phyloP scores from a whole-genome alignment of 1,139 yeast species.

The Saccharomyces hybrid region DNA sequence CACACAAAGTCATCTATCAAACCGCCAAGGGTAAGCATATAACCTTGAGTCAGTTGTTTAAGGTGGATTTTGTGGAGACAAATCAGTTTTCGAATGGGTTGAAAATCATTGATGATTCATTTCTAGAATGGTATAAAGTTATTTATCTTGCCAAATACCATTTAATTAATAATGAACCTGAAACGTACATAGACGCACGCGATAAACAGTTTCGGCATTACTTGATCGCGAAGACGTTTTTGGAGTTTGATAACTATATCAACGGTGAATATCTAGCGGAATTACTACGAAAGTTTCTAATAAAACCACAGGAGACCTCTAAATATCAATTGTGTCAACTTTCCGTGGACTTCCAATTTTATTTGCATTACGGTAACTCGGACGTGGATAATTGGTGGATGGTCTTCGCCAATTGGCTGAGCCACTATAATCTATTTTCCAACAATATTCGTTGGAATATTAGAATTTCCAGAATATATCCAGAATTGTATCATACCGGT shows the following conservation, averaged over 20 bases:
- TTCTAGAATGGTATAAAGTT: constrained; percentile 19
- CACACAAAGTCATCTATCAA: constrained; percentile 1
- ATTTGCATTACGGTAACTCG: neutral
- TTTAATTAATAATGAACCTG: constrained; percentile 7
- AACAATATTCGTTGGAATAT: constrained; percentile 19
- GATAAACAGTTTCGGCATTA: constrained; percentile 9
- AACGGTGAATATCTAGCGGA: constrained; percentile 29
- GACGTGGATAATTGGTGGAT: constrained; percentile 13
- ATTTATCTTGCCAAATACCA: constrained; percentile 15
- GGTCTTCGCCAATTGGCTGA: constrained; percentile 14
- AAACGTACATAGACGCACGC: constrained; percentile 3
- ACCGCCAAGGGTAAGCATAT: neutral
- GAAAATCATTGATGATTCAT: constrained; percentile 11
- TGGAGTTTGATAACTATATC: constrained; percentile 24
- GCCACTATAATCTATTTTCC: constrained; percentile 15
- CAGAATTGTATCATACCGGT: constrained; percentile 9
- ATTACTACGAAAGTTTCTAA: constrained; percentile 20
- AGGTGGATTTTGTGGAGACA: neutral
- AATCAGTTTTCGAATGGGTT: neutral
- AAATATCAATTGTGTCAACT: constrained; percentile 28
- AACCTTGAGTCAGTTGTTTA: constrained; percentile 1
- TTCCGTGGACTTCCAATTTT: constrained; percentile 24
- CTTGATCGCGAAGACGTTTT: constrained; percentile 14
- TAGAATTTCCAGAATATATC: constrained; percentile 11
- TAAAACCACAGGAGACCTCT: constrained; percentile 24